Conservation (phyloP, 768 basidiomycete species). For the Tylopilus rubrobrunneus region DNA sequence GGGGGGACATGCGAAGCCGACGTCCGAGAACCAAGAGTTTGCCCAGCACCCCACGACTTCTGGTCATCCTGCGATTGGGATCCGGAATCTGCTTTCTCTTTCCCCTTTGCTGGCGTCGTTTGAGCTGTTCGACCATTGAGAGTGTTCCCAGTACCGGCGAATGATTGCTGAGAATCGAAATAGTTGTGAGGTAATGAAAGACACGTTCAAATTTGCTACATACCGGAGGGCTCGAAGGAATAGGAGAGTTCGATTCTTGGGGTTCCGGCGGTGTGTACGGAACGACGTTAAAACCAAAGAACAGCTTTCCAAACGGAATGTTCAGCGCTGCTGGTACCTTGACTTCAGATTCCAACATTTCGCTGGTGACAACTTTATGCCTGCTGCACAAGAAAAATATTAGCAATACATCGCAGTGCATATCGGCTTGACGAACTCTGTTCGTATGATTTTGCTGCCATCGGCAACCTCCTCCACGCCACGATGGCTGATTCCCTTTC, state of each 20-base stretch:
- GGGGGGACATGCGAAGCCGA: constrained; percentile 28
- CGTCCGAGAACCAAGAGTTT: constrained; percentile 42
- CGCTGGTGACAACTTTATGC: constrained; percentile 79
- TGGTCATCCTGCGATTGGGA: constrained; percentile 29
- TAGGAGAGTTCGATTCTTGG: constrained; percentile 22
- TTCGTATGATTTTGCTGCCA: constrained; percentile 85
- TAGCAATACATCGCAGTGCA: constrained; percentile 3
- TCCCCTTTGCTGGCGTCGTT: constrained; percentile 44
- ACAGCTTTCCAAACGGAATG: constrained; percentile 89
- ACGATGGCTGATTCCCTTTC: constrained; percentile 84
- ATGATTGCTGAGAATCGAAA: constrained; percentile 37
- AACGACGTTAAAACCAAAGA: constrained; percentile 89
- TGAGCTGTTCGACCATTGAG: constrained; percentile 51
- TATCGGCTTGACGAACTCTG: constrained; percentile 60
- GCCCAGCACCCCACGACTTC: constrained; percentile 46
- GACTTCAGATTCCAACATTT: constrained; percentile 63
- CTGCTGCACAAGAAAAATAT: constrained; percentile 46
- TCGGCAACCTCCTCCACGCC: constrained; percentile 75
- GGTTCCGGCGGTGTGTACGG: constrained; percentile 56
- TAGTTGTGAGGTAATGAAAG: neutral
- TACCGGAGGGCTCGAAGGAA: constrained; percentile 29
- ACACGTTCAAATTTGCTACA: constrained; percentile 9
- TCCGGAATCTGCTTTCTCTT: constrained; percentile 42
- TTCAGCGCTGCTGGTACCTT: constrained; percentile 88
- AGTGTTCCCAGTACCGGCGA: constrained; percentile 64